A percentile compares a stretch with the other conserved stretches of the same genome.
Evolutionary conservation across 345 rosid genomes (phyloP).

Genomic region (Hibiscus trionum): DNA sequence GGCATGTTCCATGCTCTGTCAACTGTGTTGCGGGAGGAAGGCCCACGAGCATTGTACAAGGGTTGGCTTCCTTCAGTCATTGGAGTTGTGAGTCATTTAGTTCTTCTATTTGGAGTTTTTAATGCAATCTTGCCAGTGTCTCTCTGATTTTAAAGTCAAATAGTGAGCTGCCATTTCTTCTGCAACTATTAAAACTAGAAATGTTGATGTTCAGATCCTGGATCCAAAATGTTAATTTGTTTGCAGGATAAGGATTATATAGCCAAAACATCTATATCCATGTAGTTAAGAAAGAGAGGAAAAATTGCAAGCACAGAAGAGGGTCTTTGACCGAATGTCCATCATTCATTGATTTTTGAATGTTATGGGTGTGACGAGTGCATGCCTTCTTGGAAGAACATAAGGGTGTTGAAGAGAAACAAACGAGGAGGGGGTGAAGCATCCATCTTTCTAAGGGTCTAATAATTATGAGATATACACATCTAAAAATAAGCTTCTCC

Average conservation of each 20-base stretch:
- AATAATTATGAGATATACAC: too few species aligned
- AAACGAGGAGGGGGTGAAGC: background rate
- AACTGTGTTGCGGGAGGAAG: conserved; percentile 86
- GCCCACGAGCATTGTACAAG: conserved; percentile 87
- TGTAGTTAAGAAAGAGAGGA: background rate
- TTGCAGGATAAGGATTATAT: background rate
- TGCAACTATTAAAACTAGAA: background rate
- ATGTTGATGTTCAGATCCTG: background rate
- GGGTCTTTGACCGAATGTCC: background rate
- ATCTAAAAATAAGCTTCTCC: background rate
- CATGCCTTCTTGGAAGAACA: background rate
- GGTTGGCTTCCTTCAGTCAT: conserved; percentile 99
- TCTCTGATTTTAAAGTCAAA: background rate
- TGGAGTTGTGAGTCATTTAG: conserved; percentile 76
- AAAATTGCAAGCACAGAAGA: too few species aligned
- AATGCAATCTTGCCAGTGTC: background rate
- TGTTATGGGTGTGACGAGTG: background rate
- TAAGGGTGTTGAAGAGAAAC: conserved; percentile 1
- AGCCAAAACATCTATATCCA: background rate
- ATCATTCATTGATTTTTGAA: background rate
- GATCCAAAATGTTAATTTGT: background rate
- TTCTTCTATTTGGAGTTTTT: background rate
- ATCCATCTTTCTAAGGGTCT: background rate
- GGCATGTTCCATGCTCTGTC: conserved; percentile 86
- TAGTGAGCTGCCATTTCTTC: background rate